A percentile compares a stretch with the other conserved stretches of the same genome.
These are phyloP conservation scores for Neostapfia colusana DNA, from an alignment of 176 grass and related monocot species.

Conservation along the genomic window DNA sequence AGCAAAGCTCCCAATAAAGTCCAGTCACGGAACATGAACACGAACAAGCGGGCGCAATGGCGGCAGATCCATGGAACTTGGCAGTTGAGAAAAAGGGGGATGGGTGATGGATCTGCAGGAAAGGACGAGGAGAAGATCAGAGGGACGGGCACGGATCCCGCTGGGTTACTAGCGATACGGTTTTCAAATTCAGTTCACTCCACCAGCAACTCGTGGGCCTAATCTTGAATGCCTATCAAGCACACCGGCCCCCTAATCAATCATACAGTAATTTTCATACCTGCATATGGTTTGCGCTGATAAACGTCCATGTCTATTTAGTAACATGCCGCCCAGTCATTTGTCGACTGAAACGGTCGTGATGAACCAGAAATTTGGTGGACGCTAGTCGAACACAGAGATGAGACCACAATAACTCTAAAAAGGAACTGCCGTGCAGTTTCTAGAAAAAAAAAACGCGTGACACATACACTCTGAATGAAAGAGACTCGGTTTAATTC, in stretches of 20 bases:
- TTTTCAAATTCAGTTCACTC: not conserved
- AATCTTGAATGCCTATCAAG: not conserved
- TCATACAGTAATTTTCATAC: not conserved
- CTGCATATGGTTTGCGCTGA: constrained; percentile 5
- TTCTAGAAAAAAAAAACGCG: not conserved
- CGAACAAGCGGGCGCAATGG: not conserved
- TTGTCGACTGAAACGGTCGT: not conserved
- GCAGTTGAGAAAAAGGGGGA: not conserved
- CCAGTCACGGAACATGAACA: not conserved
- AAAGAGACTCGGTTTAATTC: too few species aligned
- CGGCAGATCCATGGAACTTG: too few species aligned
- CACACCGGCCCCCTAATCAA: not conserved
- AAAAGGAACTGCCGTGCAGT: not conserved
- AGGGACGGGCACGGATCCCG: not conserved
- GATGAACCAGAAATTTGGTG: not conserved
- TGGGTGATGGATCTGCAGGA: not conserved
- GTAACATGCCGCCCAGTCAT: not conserved
- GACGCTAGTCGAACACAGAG: not conserved
- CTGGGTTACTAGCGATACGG: not conserved
- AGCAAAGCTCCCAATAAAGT: not conserved
- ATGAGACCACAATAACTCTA: not conserved
- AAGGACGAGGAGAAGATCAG: not conserved
- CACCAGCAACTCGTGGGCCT: not conserved
- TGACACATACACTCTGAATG: not conserved
- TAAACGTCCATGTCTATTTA: not conserved